phyloP scores from a whole-genome alignment of 371 early-diverging fungal species.

The Actinomortierella wolfii region DNA sequence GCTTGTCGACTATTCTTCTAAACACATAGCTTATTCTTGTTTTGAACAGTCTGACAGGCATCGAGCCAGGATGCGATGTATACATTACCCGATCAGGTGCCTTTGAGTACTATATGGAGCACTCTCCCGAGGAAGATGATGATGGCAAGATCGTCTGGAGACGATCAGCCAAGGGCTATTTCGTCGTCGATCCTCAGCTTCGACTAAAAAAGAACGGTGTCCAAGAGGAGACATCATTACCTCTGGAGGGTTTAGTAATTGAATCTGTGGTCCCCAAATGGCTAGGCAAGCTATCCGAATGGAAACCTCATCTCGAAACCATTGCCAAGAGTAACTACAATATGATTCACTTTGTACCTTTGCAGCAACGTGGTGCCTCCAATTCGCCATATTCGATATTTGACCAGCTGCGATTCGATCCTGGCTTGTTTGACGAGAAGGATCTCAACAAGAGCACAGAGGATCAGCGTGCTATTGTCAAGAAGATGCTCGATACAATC shows the following conservation, averaged over 20 bases:
- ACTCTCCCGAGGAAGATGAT: slow-evolving; percentile 46
- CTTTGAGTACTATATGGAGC: slow-evolving; percentile 87
- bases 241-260: slow-evolving; percentile 84
- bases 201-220: slow-evolving; percentile 32
- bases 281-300: slow-evolving; percentile 84
- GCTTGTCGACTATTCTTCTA: no score
- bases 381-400: slow-evolving; percentile 96
- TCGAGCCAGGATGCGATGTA: slow-evolving; percentile 77
- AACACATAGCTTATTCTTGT: background rate
- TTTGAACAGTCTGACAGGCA: slow-evolving; percentile 36
- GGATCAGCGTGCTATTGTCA: slow-evolving; percentile 61
- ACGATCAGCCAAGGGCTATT: slow-evolving; percentile 58
- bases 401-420: slow-evolving; percentile 87
- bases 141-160: slow-evolving; percentile 9
- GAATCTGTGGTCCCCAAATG: slow-evolving; percentile 94
- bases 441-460: slow-evolving; percentile 53
- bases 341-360: slow-evolving; percentile 96
- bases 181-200: slow-evolving; percentile 89
- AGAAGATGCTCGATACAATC: slow-evolving; percentile 57
- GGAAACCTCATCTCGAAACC: slow-evolving; percentile 75
- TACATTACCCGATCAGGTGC: slow-evolving; percentile 73
- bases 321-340: slow-evolving; percentile 86
- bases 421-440: slow-evolving; percentile 76
- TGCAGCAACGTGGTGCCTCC: slow-evolving; percentile 87
- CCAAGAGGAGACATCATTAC: slow-evolving; percentile 31